phyloP scores from a whole-genome alignment of 177 flowering plant genomes.

The Vitis hybrid region DNA sequence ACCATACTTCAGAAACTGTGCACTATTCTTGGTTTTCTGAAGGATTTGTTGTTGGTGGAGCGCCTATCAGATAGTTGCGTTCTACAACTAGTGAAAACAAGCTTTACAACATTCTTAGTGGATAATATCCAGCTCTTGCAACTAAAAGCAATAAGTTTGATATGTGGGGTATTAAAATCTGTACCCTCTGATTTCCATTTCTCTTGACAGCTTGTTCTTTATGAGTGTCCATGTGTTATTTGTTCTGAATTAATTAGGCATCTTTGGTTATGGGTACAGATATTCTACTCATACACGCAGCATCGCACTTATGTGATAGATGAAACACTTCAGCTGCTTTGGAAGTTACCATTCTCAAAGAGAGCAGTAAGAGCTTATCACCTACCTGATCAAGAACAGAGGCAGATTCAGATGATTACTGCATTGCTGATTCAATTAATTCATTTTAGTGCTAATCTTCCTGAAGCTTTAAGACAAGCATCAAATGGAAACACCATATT shows the following conservation, averaged over 20 bases:
- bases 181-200: not conserved
- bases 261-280: slow-evolving; percentile 44
- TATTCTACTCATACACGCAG: slow-evolving; percentile 75
- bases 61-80: slow-evolving; percentile 90
- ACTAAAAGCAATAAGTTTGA: slow-evolving; percentile 78
- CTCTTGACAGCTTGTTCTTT: slow-evolving; percentile 5
- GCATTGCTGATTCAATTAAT: slow-evolving; percentile 91
- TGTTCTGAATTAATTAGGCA: slow-evolving; percentile 7
- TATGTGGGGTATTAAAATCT: slow-evolving; percentile 65
- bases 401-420: slow-evolving; percentile 91
- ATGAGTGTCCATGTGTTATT: slow-evolving; percentile 6
- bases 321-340: slow-evolving; percentile 77
- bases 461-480: slow-evolving; percentile 58
- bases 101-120: slow-evolving; percentile 81
- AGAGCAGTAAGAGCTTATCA: slow-evolving; percentile 78
- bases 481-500: slow-evolving; percentile 41
- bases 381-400: slow-evolving; percentile 92
- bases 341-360: slow-evolving; percentile 83
- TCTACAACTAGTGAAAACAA: slow-evolving; percentile 77
- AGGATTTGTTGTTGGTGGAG: slow-evolving; percentile 76
- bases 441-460: slow-evolving; percentile 78
- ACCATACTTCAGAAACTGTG: slow-evolving; percentile 81
- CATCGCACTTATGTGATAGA: slow-evolving; percentile 81
- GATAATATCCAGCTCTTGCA: slow-evolving; percentile 95
- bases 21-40: slow-evolving; percentile 75